Conservation (phyloP, 805 yeast species). For the Diddensiella caesifluorescens region DNA sequence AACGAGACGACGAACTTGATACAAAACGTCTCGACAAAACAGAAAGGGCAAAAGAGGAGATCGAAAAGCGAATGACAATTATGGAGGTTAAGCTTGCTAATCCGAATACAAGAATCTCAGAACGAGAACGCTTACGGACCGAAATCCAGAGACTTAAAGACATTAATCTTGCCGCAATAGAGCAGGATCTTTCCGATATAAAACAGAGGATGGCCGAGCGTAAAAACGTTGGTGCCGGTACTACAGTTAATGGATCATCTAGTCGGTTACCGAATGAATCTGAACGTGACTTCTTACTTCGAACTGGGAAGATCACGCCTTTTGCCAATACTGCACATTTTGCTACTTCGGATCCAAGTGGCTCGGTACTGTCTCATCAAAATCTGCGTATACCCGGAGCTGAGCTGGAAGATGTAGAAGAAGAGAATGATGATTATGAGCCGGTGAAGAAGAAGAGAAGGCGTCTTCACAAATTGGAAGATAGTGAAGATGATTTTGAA, state of each 20-base stretch:
- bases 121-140: constrained; percentile 46
- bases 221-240: constrained; percentile 18
- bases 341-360: constrained; percentile 7
- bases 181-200: constrained; percentile 61
- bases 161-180: constrained; percentile 48
- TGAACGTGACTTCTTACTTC: constrained; percentile 68
- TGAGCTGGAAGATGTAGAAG: constrained; percentile 22
- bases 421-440: constrained; percentile 15
- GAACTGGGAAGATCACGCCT: constrained; percentile 93
- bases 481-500: constrained; percentile 4
- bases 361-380: constrained; percentile 36
- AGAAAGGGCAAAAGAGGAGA: constrained; percentile 40
- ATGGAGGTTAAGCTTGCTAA: constrained; percentile 46
- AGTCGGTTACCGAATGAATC: constrained; percentile 61
- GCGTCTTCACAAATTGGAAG: neutral
- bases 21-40: constrained; percentile 69
- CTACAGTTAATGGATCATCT: constrained; percentile 5
- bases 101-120: constrained; percentile 60
- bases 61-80: constrained; percentile 39
- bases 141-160: constrained; percentile 50
- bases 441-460: constrained; percentile 4
- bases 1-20: constrained; percentile 69
- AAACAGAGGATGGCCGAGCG: constrained; percentile 39
- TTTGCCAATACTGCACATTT: constrained; percentile 55
- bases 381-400: constrained; percentile 49